A percentile compares a stretch with the other conserved stretches of the same genome.
Conservation (phyloP, 1,284 basidiomycete species). For the Wolfiporia cocos region DNA sequence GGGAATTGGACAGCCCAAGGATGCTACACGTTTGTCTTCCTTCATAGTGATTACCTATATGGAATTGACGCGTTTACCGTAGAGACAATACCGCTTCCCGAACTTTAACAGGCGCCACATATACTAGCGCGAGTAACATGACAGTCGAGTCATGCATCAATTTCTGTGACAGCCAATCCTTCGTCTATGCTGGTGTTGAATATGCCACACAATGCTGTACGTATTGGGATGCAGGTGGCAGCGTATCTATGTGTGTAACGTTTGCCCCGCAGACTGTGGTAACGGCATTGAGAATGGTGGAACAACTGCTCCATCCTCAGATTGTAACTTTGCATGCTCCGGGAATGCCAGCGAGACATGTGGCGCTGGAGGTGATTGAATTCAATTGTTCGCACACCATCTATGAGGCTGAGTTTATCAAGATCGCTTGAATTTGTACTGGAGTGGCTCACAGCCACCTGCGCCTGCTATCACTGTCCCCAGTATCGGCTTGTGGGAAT, state of each 20-base stretch:
- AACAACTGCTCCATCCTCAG: constrained; percentile 36
- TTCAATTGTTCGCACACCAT: constrained; percentile 1
- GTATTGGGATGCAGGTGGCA: too few species aligned
- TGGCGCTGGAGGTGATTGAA: constrained; percentile 37
- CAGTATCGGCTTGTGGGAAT: constrained; percentile 52
- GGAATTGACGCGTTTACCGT: constrained; percentile 2
- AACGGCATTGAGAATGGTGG: constrained; percentile 44
- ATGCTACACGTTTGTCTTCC: constrained; percentile 52
- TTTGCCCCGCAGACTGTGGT: constrained; percentile 65
- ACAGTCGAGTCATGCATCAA: constrained; percentile 58
- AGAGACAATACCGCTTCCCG: constrained; percentile 51
- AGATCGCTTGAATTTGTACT: constrained; percentile 57
- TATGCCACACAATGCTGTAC: constrained; percentile 54
- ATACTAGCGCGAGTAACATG: constrained; percentile 44
- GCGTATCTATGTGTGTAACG: too few species aligned
- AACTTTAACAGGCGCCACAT: constrained; percentile 42
- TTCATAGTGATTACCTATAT: not conserved
- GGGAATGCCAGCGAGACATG: constrained; percentile 55
- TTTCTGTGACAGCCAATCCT: constrained; percentile 47
- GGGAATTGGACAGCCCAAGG: constrained; percentile 53
- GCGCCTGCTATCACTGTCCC: constrained; percentile 43
- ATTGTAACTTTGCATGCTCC: constrained; percentile 58
- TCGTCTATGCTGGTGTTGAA: constrained; percentile 60
- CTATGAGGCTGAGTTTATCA: not conserved
- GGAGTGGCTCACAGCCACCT: constrained; percentile 50